A percentile compares a stretch with the other conserved stretches of the same genome.
These are phyloP conservation scores for Annulohypoxylon maeteangense DNA, from an alignment of 495 filamentous ascomycete species.

Conservation along the genomic window DNA sequence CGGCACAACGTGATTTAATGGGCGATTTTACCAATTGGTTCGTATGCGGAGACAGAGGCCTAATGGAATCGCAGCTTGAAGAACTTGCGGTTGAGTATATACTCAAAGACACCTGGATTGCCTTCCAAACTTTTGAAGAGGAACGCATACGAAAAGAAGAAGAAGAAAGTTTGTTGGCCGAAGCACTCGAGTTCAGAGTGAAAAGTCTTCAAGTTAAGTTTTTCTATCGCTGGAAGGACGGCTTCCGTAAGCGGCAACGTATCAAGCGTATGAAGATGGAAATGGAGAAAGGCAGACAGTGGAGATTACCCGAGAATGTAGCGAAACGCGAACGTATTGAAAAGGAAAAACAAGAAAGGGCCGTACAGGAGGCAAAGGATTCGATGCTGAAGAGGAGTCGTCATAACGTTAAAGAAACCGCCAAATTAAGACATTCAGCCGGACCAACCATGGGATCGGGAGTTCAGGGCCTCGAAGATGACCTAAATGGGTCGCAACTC, in stretches of 20 bases:
- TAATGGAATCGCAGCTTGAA: slow-evolving; percentile 53
- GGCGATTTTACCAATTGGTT: slow-evolving; percentile 59
- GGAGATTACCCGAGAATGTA: slow-evolving; percentile 40
- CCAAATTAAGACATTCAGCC: slow-evolving; percentile 34
- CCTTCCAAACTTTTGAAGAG: slow-evolving; percentile 50
- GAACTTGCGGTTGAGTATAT: slow-evolving; percentile 50
- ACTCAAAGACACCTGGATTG: slow-evolving; percentile 45
- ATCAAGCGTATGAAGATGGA: slow-evolving; percentile 46
- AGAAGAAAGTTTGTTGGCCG: slow-evolving; percentile 51
- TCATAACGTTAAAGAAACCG: slow-evolving; percentile 19
- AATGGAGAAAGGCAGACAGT: slow-evolving; percentile 50
- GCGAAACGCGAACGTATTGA: slow-evolving; percentile 45
- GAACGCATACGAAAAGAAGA: slow-evolving; percentile 53
- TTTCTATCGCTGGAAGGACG: slow-evolving; percentile 60
- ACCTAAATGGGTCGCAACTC: slow-evolving; percentile 21
- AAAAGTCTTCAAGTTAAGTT: slow-evolving; percentile 59
- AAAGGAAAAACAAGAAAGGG: slow-evolving; percentile 34
- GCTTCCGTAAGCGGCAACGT: slow-evolving; percentile 51
- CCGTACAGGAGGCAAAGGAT: slow-evolving; percentile 39
- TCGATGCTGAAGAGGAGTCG: slow-evolving; percentile 32
- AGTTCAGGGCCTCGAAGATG: slow-evolving; percentile 41
- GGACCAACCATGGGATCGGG: slow-evolving; percentile 15
- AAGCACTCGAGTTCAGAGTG: slow-evolving; percentile 53
- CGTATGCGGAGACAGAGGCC: slow-evolving; percentile 55
- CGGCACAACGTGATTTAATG: slow-evolving; percentile 46